A percentile compares a stretch with the other conserved stretches of the same genome.
These are phyloP conservation scores for Thymus quinquecostatus DNA, from an alignment of 257 asterid species.

Conservation along the genomic window DNA sequence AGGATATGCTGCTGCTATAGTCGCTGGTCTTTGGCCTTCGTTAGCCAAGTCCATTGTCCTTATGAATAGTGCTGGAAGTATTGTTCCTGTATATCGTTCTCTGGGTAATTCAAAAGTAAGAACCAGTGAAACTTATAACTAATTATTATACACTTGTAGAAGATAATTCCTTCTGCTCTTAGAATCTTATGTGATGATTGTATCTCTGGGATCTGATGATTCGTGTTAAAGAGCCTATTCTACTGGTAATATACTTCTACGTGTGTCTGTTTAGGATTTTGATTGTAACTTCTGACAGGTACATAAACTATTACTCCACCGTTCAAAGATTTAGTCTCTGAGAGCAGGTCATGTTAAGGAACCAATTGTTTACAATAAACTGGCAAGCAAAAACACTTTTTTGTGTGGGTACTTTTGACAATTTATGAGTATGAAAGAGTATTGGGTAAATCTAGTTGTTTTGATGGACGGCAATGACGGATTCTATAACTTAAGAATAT, in stretches of 20 bases:
- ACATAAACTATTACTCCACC: neutral
- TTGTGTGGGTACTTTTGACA: too few relatives aligned
- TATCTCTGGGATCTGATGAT: slow-evolving; percentile 13
- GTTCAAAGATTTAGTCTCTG: too few relatives aligned
- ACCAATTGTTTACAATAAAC: too few relatives aligned
- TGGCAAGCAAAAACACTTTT: too few relatives aligned
- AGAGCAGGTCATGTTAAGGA: too few relatives aligned
- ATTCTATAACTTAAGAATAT: too few relatives aligned
- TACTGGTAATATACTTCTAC: slow-evolving; percentile 1
- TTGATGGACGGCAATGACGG: neutral
- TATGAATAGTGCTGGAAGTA: slow-evolving; percentile 77
- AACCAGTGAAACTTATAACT: slow-evolving; percentile 3
- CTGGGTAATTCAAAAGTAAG: slow-evolving; percentile 59
- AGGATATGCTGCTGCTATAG: slow-evolving; percentile 82
- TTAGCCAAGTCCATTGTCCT: slow-evolving; percentile 79
- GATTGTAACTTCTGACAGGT: slow-evolving; percentile 10
- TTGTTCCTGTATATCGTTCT: slow-evolving; percentile 60
- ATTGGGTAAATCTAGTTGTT: too few relatives aligned
- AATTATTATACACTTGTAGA: slow-evolving; percentile 15
- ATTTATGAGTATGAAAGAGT: too few relatives aligned
- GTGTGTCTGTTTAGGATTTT: slow-evolving; percentile 14
- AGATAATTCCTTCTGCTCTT: slow-evolving; percentile 7
- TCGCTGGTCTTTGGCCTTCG: slow-evolving; percentile 75
- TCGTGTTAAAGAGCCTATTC: slow-evolving; percentile 11
- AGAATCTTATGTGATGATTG: neutral